Percentiles rank a stretch among this genome's conserved stretches.
Evolutionary conservation across 306 rosid species (phyloP).

Genomic region (Prosopis cineraria): DNA sequence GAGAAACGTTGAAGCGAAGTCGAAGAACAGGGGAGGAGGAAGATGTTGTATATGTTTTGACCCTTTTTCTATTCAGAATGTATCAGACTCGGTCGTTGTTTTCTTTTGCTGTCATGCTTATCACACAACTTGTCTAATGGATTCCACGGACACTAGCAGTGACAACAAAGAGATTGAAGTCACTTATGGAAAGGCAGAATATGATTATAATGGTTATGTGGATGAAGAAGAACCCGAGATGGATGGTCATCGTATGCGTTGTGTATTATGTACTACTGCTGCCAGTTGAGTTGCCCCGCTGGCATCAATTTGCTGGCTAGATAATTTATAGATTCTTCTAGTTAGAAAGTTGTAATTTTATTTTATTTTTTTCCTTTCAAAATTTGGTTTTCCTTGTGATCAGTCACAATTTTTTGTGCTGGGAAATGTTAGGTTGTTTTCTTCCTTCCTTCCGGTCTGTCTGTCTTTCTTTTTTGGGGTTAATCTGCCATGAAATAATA

Average conservation of each 20-base stretch:
- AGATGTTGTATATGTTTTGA: constrained; percentile 98
- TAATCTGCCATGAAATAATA: background rate
- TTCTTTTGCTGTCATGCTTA: constrained; percentile 81
- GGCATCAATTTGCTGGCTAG: constrained; percentile 24
- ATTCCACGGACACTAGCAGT: constrained; percentile 59
- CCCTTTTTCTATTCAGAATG: constrained; percentile 77
- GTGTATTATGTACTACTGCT: constrained; percentile 97
- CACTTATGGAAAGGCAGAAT: constrained; percentile 42
- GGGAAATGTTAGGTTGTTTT: background rate
- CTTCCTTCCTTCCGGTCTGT: no score
- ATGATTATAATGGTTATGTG: constrained; percentile 51
- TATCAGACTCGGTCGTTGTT: constrained; percentile 59
- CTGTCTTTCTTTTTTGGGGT: background rate
- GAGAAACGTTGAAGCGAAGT: constrained; percentile 62
- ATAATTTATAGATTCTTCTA: background rate
- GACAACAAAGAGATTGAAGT: constrained; percentile 36
- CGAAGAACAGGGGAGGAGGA: constrained; percentile 89
- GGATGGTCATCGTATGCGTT: constrained; percentile 71
- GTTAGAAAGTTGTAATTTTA: background rate
- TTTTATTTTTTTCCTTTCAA: constrained; percentile 1
- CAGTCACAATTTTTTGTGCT: background rate
- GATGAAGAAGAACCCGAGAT: constrained; percentile 51
- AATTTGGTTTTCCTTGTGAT: background rate
- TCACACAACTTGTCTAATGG: constrained; percentile 72
- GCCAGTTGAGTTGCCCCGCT: constrained; percentile 48